These are phyloP conservation scores for Boletus semigastroideus DNA, from an alignment of 1,284 basidiomycete species.

Conservation along the genomic window DNA sequence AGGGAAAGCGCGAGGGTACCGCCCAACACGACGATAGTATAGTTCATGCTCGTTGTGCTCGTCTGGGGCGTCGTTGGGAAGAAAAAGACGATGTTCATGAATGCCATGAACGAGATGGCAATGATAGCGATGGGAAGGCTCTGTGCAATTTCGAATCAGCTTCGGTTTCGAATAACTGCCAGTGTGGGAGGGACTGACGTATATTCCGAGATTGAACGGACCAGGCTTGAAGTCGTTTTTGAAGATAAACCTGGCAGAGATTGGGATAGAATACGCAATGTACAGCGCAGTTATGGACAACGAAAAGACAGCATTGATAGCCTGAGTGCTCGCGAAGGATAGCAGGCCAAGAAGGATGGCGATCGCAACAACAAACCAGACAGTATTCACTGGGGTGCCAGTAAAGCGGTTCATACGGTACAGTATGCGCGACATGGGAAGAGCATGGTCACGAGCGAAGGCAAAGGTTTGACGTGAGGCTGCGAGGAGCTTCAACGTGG, in stretches of 20 bases:
- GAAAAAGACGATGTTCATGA: constrained; percentile 60
- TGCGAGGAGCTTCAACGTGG: constrained; percentile 45
- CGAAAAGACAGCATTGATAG: constrained; percentile 67
- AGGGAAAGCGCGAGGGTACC: constrained; percentile 56
- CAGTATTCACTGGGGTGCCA: constrained; percentile 66
- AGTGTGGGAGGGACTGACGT: constrained; percentile 41
- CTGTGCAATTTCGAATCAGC: constrained; percentile 30
- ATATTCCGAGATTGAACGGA: constrained; percentile 60
- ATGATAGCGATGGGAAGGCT: constrained; percentile 53
- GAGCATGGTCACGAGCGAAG: constrained; percentile 62
- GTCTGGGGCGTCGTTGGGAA: constrained; percentile 58
- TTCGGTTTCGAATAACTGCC: neutral
- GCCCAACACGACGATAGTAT: constrained; percentile 59
- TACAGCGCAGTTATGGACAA: constrained; percentile 60
- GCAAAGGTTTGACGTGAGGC: constrained; percentile 63
- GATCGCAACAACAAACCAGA: constrained; percentile 53
- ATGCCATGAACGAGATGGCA: constrained; percentile 58
- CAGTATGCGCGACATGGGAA: constrained; percentile 69
- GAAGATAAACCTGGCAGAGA: constrained; percentile 48
- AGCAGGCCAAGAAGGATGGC: constrained; percentile 56
- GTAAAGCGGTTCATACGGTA: constrained; percentile 68
- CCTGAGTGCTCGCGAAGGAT: constrained; percentile 61
- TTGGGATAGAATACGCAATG: constrained; percentile 62
- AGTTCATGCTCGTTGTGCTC: constrained; percentile 59
- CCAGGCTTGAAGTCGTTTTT: constrained; percentile 61